Base-by-base conservation (phyloP, 1,139 yeast genomes). In the Meyerozyma sp. region DNA sequence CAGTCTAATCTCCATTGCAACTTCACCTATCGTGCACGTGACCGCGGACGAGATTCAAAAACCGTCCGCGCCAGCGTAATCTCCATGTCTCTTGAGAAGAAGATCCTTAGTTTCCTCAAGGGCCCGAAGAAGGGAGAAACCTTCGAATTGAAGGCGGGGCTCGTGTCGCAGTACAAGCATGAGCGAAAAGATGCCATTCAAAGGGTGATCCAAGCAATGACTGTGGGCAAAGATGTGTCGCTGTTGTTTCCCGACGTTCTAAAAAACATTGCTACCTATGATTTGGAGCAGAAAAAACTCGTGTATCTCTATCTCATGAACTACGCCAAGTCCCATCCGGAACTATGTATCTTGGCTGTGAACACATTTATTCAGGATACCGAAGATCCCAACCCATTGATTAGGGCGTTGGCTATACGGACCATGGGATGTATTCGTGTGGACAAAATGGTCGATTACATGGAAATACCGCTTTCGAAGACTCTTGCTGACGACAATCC, bases 351-450 rank as follows among this genome's bases (percentile, higher is more conserved):
- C 53, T 73, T 94, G 56, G 99, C 98, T 2, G 98, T 94, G 43
- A 94, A 94, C 63, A 94, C 99, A 1, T 94, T 94, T 75, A 96
- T 94, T 26, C 84, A 85, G 57, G 99, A 94, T 65, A 84, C 97
- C 1, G 96, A 89, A 61, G 98, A 93, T 61, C 96, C 97, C 39
- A 94, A 94, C 59, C 99, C 99, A 1, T 74, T 94, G 57, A 91
- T 94, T 28, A 76, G 98, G 46, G 97, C 98, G 0, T 77, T 94
- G 63, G 98, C 99, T 0, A 91, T 94, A 47, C 79, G 98, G 58
- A 94, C 99, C 10, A 94, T 94, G 99, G 98, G 98, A 1, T 93
- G 98, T 68, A 90, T 94, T 43, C 72, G 98, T 40, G 98, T 94
- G 25, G 94, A 87, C 56, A 90, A 86, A 63, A 91, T 94, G 82